Percentiles rank a stretch among this genome's conserved stretches.
Conservation (phyloP, 169 alveolate species). For the Nephromyces sp. region DNA sequence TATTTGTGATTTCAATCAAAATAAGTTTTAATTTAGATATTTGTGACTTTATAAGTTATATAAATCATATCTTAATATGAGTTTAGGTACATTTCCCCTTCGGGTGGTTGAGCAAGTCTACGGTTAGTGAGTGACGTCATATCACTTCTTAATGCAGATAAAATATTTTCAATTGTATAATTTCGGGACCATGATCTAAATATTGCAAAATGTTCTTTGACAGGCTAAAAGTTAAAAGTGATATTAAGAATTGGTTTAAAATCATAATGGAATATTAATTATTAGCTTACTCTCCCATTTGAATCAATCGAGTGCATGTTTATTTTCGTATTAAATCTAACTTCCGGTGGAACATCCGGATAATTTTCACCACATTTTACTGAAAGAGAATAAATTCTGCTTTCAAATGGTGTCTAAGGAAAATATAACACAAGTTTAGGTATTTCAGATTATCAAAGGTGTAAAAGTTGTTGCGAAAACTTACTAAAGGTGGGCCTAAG, state of each 20-base stretch:
- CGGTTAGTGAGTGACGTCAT: slow-evolving; percentile 78
- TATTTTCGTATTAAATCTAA: slow-evolving; percentile 75
- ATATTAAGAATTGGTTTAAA: neutral
- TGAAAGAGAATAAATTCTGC: slow-evolving; percentile 83
- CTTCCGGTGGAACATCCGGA: slow-evolving; percentile 92
- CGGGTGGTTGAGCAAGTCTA: slow-evolving; percentile 89
- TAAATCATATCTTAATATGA: too few relatives aligned
- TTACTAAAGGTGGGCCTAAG: slow-evolving; percentile 83
- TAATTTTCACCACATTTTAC: slow-evolving; percentile 84
- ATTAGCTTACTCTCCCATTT: slow-evolving; percentile 51
- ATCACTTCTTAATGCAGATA: slow-evolving; percentile 78
- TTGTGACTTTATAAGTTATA: too few relatives aligned
- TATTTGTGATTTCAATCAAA: too few relatives aligned
- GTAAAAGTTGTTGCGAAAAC: neutral
- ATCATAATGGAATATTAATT: neutral
- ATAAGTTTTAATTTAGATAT: too few relatives aligned
- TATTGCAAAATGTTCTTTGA: slow-evolving; percentile 55
- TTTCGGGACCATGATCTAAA: slow-evolving; percentile 80
- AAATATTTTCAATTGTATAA: slow-evolving; percentile 77
- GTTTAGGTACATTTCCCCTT: slow-evolving; percentile 77
- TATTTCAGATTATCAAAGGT: neutral
- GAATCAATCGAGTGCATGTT: slow-evolving; percentile 82
- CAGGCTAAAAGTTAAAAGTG: slow-evolving; percentile 37
- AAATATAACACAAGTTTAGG: neutral
- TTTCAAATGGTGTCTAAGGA: slow-evolving; percentile 85